Base-by-base conservation (phyloP, 2,329 filamentous ascomycete genomes). In the Plenodomus tracheiphilus region DNA sequence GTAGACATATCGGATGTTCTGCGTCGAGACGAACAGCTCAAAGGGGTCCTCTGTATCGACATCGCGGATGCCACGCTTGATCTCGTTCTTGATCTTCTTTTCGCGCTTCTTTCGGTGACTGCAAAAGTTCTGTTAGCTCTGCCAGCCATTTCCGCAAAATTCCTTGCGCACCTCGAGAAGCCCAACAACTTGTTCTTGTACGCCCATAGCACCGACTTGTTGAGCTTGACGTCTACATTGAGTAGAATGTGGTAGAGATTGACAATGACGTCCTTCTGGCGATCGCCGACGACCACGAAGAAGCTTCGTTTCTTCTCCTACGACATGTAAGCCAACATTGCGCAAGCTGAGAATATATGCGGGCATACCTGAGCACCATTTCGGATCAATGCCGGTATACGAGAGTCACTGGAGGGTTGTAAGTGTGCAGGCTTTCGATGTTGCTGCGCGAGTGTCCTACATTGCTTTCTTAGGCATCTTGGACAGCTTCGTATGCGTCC, bases 1-100 rank as follows among this genome's bases (percentile, higher is more conserved):
- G 81, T 96, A 99, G 49, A 94, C 91, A 82, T 99, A 99, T 74
- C 94, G 89, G 71, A 99, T 96, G 74, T 97, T 91, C 77, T 97
- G 89, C 48, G 96, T 85, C 49, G 91, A 94, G 64, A 97, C 88
- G 76, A 97, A 99, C 46, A 97, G 84, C 76, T 99, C 94, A 78
- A 99, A 99, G 0, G 94, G 89, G 70, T 99, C 94, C 70, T 96
- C 91, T 46, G 85, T 83, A 73, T 99, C 96, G 54, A 89, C 85
- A 74, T 99, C 94, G 68, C 95, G 85, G 59, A 92, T 91, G 38
- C 94, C 94, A 64, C 91, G 85, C 78, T 96, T 97, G 74, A 99
- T 91, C 69, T 99, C 94, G 75, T 93, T 96, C 78, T 96, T 96
- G 74, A 99, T 97, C 79, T 97, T 99, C 68, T 87, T 86, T 75